These are phyloP conservation scores for Hyphopichia fennica DNA, from an alignment of 1,139 yeast species.

Conservation along the genomic window DNA sequence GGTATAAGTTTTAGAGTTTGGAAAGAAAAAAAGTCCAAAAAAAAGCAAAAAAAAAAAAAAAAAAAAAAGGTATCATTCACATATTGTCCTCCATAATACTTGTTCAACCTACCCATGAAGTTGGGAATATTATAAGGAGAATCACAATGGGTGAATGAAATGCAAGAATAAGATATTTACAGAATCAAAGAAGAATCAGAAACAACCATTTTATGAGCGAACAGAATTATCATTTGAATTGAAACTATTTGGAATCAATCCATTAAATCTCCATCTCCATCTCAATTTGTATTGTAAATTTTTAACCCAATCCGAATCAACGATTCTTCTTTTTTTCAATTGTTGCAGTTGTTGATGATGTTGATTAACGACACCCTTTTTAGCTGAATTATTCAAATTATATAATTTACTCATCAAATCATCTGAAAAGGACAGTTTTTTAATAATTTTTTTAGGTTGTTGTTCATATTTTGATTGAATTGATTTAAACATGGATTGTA, in stretches of 20 bases:
- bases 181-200: not conserved
- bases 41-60: not conserved
- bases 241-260: conserved; percentile 15
- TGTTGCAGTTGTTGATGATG: conserved; percentile 6
- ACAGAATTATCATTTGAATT: not conserved
- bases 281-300: conserved; percentile 27
- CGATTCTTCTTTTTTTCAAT: conserved; percentile 4
- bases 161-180: not conserved
- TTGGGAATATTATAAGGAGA: not conserved
- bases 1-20: not conserved
- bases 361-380: conserved; percentile 1
- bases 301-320: conserved; percentile 27
- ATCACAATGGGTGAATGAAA: not conserved
- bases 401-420: conserved; percentile 25
- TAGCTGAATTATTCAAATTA: conserved; percentile 14
- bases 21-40: not conserved
- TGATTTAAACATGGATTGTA: conserved; percentile 23
- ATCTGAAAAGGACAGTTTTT: conserved; percentile 20
- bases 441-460: conserved; percentile 9
- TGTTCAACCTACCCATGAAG: not conserved
- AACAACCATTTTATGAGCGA: too few relatives aligned
- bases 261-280: conserved; percentile 33
- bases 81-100: too few relatives aligned
- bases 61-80: not conserved
- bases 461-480: conserved; percentile 20